phyloP scores from a whole-genome alignment of 306 rosid genomes.

The Acmispon strigosus region DNA sequence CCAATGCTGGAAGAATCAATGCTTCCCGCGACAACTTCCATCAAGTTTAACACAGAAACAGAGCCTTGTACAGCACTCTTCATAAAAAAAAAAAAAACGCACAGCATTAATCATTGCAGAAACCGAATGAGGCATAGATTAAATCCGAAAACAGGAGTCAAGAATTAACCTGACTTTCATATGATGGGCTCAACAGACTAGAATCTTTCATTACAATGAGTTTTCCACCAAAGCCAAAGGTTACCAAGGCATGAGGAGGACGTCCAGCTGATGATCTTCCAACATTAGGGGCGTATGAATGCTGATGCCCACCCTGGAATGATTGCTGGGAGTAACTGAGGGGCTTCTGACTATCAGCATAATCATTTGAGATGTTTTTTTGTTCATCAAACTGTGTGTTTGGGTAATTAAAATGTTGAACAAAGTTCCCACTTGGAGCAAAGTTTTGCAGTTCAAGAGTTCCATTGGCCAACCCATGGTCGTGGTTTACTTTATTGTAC shows the following conservation, averaged over 20 bases:
- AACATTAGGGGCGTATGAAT: slow-evolving; percentile 44
- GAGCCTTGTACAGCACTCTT: slow-evolving; percentile 54
- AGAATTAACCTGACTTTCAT: slow-evolving; percentile 63
- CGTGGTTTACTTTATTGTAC: slow-evolving; percentile 42
- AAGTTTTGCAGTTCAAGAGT: slow-evolving; percentile 37
- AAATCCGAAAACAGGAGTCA: slow-evolving; percentile 12
- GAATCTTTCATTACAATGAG: slow-evolving; percentile 68
- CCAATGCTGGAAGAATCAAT: slow-evolving; percentile 35
- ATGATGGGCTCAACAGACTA: slow-evolving; percentile 35
- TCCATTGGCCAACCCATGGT: slow-evolving; percentile 41
- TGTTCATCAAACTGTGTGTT: slow-evolving; percentile 37
- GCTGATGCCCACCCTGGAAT: slow-evolving; percentile 42
- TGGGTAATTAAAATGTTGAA: slow-evolving; percentile 46
- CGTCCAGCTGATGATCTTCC: slow-evolving; percentile 75
- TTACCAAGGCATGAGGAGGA: slow-evolving; percentile 74
- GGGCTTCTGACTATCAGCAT: slow-evolving; percentile 42
- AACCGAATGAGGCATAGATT: slow-evolving; percentile 12
- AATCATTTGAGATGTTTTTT: slow-evolving; percentile 34
- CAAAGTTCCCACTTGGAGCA: slow-evolving; percentile 32
- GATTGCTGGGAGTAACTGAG: slow-evolving; percentile 42
- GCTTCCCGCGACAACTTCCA: slow-evolving; percentile 52
- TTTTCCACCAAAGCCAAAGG: slow-evolving; percentile 92
- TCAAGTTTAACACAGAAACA: slow-evolving; percentile 63
- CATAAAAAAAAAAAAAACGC: slow-evolving; percentile 26
- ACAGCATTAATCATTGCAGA: slow-evolving; percentile 23